Base-by-base conservation (phyloP, 805 yeast genomes). In the Wickerhamiella occidentalis region DNA sequence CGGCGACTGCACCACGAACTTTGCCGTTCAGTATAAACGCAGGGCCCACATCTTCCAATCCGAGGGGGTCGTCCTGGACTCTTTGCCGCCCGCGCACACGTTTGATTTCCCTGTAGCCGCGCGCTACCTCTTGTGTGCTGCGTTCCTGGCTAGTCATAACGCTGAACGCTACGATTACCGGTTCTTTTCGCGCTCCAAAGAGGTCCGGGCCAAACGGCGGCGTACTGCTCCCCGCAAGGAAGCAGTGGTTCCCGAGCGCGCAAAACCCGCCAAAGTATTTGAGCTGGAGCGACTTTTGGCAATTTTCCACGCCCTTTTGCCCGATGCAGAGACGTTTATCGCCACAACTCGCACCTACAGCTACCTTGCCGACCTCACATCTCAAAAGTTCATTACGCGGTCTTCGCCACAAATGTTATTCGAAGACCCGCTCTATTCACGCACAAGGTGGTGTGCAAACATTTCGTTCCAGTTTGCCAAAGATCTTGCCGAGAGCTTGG, bases 281-380 rank as follows among this genome's bases (percentile, higher is more conserved):
- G 84, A 80, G 30, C 61, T 86, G 42, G 96, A 88, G 61, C 71
- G 96, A 51, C 60, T 85, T 61, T 65, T 84, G 51, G 94, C 96
- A 0, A 84, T 88, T 21, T 69, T 83, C 33, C 81, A 82, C 40
- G 80, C 94, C 0, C 77, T 87, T 12, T 77, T 76, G 58, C 74
- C 70, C 19, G 71, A 56, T 22, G 62, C 70, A 11, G 71, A 66
- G 46, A 54, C 70, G 6, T 61, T 65, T 57, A 64, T 68, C 40
- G 52, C 61, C 50, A 50, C 58, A 61, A 48, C 66, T 61, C 53
- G 65, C 57, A 55, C 68, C 50, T 64, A 64, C 55, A 70, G 70
- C 46, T 80, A 78, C 60, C 62, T 81, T 30, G 79, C 85, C 2
- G 79, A 82, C 1, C 63, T 81, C 48, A 67, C 72, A 22, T 68